Conservation (phyloP, 306 rosid species). For the Neltuma alba region DNA sequence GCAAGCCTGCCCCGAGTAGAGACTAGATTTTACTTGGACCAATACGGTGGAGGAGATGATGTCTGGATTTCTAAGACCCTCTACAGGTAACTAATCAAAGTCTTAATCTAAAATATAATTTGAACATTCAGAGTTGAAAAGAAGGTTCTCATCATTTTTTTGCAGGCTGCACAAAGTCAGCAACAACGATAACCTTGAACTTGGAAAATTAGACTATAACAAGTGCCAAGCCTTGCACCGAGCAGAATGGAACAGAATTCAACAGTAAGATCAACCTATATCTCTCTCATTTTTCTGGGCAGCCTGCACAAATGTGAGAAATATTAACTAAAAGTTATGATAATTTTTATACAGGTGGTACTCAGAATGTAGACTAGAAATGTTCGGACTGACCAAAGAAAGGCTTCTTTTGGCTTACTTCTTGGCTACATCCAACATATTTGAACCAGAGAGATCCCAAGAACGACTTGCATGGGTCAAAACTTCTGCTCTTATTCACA, state of each 20-base stretch:
- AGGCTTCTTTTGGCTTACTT: constrained; percentile 52
- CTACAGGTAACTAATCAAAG: constrained; percentile 45
- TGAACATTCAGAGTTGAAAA: not conserved
- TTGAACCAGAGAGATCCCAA: constrained; percentile 53
- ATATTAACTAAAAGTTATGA: not conserved
- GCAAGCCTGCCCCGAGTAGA: constrained; percentile 70
- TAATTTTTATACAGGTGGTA: constrained; percentile 47
- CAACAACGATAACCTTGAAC: constrained; percentile 56
- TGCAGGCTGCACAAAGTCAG: constrained; percentile 56
- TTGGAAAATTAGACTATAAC: constrained; percentile 65
- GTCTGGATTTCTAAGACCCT: constrained; percentile 74
- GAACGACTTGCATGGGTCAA: constrained; percentile 69
- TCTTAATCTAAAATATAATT: not conserved
- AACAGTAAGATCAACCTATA: constrained; percentile 37
- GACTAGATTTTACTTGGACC: constrained; percentile 56
- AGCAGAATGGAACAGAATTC: constrained; percentile 56
- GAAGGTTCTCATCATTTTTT: not conserved
- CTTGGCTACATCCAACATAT: constrained; percentile 54
- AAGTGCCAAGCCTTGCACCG: constrained; percentile 58
- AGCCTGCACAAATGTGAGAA: not conserved
- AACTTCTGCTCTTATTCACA: constrained; percentile 39
- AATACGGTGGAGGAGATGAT: constrained; percentile 62
- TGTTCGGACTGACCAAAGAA: constrained; percentile 45
- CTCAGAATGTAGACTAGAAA: constrained; percentile 44
- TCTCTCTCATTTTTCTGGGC: not conserved